Base-by-base conservation (phyloP, 2,329 filamentous ascomycete genomes). In the Lomentospora prolificans region DNA sequence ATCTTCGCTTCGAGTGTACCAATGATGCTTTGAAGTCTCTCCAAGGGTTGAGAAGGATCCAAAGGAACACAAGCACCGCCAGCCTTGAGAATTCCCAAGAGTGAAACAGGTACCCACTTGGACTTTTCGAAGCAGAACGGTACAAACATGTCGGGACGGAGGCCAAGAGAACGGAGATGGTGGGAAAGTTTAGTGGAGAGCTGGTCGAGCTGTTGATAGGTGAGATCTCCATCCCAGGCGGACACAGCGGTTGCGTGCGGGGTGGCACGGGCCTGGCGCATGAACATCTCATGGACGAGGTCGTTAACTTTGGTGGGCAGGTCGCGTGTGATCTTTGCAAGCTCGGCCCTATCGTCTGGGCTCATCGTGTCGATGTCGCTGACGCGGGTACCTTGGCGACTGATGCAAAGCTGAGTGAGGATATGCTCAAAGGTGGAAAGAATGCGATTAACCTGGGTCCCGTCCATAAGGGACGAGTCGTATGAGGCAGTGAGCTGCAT, bases 81-180 rank as follows among this genome's bases (percentile, higher is more conserved):
- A 2, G 62, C 61, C 24, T 60, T 58, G 9, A 63, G 39, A 4
- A 64, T 57, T 0, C 58, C 63, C 6, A 64, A 48, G 30, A 59
- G 58, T 1, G 61, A 55, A 2, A 65, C 58, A 22, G 60, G 50
- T 1, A 58, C 59, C 59, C 60, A 65, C 24, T 50, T 58, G 0
- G 58, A 59, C 39, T 59, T 59, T 46, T 59, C 30, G 22, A 51
- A 51, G 14, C 27, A 51, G 50, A 51, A 7, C 12, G 50, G 50
- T 10, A 51, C 25, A 24, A 51, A 19, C 14, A 12, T 28, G n/a
- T 51, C 50, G 14, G 22, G 22, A 1, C 30, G 3, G n/a, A 51
- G n/a, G 2, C 50, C 50, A 12, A n/a, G 8, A 8, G 25, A 12
- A 5, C n/a, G 12, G 14, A 51, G 25, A 17, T 7, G n/a, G n/a